A percentile compares a stretch with the other conserved stretches of the same genome.
Conservation (phyloP, 495 filamentous ascomycete species). For the Terfezia boudieri region DNA sequence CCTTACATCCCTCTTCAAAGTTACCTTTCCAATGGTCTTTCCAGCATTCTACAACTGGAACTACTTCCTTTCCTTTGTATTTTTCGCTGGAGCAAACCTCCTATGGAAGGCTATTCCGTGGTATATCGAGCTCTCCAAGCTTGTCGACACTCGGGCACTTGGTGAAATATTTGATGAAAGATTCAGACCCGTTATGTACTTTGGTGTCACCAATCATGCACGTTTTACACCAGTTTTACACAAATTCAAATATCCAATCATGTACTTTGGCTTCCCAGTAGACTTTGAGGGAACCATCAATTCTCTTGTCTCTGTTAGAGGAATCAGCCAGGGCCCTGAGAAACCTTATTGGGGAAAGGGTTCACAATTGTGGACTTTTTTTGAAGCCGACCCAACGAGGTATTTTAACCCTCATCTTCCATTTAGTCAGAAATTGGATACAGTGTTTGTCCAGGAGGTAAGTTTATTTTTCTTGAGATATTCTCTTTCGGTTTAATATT, state of each 20-base stretch:
- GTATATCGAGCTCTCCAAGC: not conserved
- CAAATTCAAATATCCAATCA: conserved; percentile 41
- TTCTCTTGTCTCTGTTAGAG: conserved; percentile 31
- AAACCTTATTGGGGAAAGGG: conserved; percentile 6
- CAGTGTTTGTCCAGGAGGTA: conserved; percentile 14
- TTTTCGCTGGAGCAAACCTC: too few relatives aligned
- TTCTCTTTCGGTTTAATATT: too few relatives aligned
- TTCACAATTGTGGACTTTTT: conserved; percentile 21
- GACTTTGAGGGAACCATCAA: conserved; percentile 31
- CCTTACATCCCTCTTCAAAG: too few relatives aligned
- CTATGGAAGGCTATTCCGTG: not conserved
- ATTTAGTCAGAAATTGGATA: conserved; percentile 23
- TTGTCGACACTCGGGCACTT: not conserved
- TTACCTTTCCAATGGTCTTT: too few relatives aligned
- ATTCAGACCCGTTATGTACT: conserved; percentile 30
- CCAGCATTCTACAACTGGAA: too few relatives aligned
- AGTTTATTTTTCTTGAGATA: not conserved
- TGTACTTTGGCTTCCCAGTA: conserved; percentile 43
- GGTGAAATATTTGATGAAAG: conserved; percentile 4
- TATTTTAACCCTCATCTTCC: conserved; percentile 42
- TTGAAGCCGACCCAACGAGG: conserved; percentile 33
- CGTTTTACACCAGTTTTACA: conserved; percentile 40
- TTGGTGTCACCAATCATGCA: conserved; percentile 37
- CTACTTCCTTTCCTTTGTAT: too few relatives aligned
- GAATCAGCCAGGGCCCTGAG: conserved; percentile 7